Conservation (phyloP, 2,329 filamentous ascomycete genomes). For the Chaetomiaceae sp. region DNA sequence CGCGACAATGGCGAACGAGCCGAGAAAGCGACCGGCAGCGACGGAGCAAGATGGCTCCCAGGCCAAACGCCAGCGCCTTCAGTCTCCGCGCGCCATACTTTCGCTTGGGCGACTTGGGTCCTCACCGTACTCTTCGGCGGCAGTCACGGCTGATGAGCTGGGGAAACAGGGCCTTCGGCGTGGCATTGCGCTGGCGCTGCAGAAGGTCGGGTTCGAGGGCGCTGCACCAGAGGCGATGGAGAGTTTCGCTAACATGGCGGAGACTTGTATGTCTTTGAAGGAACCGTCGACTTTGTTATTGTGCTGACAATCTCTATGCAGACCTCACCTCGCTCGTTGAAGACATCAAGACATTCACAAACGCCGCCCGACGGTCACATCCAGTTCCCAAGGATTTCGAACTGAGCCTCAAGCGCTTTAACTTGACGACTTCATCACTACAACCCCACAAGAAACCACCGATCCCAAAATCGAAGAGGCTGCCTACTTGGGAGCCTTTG, state of each 20-base stretch:
- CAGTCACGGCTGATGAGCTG: constrained; percentile 21
- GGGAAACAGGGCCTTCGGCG: constrained; percentile 43
- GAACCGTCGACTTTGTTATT: constrained; percentile 10
- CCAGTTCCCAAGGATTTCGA: constrained; percentile 57
- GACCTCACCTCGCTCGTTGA: constrained; percentile 48
- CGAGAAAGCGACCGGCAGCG: constrained; percentile 37
- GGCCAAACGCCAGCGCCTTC: constrained; percentile 32
- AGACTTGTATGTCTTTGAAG: constrained; percentile 54
- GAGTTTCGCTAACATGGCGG: constrained; percentile 51
- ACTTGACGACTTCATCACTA: constrained; percentile 48
- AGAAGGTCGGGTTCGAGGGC: constrained; percentile 55
- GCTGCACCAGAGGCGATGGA: constrained; percentile 55
- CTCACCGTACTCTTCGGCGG: constrained; percentile 7
- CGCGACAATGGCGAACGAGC: constrained; percentile 22
- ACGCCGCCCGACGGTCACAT: constrained; percentile 47
- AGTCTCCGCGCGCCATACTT: constrained; percentile 15
- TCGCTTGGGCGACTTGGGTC: constrained; percentile 7
- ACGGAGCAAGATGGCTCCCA: constrained; percentile 27
- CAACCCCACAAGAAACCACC: constrained; percentile 55
- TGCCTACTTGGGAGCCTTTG: constrained; percentile 36
- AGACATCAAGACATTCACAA: constrained; percentile 44
- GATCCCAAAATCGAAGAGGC: constrained; percentile 38
- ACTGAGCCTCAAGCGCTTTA: constrained; percentile 46
- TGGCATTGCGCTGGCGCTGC: constrained; percentile 51
- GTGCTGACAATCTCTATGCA: constrained; percentile 28